Conservation (phyloP, 78 protist genomes). For the slime mould (Dictyostelium discoideum) region DNA sequence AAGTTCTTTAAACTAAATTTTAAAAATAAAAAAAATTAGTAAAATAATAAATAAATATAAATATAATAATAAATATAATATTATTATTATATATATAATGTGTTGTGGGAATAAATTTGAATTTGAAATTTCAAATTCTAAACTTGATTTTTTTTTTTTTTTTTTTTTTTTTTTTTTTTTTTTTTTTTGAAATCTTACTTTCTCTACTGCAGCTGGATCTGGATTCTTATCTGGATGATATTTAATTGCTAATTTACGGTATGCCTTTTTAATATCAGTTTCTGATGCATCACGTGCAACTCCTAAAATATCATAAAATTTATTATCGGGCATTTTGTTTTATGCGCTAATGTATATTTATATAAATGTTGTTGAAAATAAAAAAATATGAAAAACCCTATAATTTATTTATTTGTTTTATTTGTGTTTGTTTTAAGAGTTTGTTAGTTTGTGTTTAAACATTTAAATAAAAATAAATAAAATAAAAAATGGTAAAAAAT, state of each 20-base stretch:
- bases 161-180: too few species aligned
- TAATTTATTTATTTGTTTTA: not conserved
- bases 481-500: not conserved
- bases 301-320: constrained; percentile 75
- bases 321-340: constrained; percentile 42
- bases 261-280: constrained; percentile 88
- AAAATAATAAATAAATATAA: not conserved
- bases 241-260: constrained; percentile 95
- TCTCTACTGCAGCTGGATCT: constrained; percentile 79
- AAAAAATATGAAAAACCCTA: not conserved
- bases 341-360: not conserved
- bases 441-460: not conserved
- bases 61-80: not conserved
- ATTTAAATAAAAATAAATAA: not conserved
- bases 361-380: not conserved
- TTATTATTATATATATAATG: not conserved
- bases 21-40: not conserved
- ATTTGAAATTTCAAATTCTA: too few species aligned
- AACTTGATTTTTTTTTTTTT: too few species aligned
- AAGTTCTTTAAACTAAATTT: constrained; percentile 92
- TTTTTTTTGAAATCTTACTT: not conserved
- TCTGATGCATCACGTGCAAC: constrained; percentile 83
- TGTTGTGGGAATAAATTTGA: too few species aligned
- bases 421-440: too few species aligned
- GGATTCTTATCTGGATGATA: constrained; percentile 98